Conservation (phyloP, 176 grass and related monocot genomes). For the Oryza brachyantha region DNA sequence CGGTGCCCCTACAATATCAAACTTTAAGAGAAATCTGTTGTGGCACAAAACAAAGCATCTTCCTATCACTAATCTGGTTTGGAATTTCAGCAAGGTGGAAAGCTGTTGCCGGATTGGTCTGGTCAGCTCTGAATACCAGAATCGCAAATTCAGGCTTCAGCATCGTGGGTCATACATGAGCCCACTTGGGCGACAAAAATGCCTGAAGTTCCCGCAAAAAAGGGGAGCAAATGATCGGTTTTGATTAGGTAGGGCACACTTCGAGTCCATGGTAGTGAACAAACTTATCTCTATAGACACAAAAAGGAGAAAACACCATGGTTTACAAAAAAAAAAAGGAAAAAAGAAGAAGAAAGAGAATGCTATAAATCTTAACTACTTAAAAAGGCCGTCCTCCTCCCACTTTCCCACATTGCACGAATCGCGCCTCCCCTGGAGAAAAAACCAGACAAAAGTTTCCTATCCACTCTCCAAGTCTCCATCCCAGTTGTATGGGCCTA, state of each 20-base stretch:
- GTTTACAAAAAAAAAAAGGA: background rate
- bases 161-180: background rate
- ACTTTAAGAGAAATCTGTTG: background rate
- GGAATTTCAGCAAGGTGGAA: constrained; percentile 28
- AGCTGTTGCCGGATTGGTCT: constrained; percentile 10
- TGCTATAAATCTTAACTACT: background rate
- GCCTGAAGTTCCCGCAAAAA: background rate
- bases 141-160: constrained; percentile 31
- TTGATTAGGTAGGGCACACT: background rate
- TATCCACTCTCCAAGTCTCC: too few species aligned
- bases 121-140: constrained; percentile 29
- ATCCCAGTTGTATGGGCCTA: too few species aligned
- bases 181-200: background rate
- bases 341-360: background rate
- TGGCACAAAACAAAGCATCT: background rate
- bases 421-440: too few species aligned
- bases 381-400: too few species aligned
- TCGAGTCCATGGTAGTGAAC: constrained; percentile 9
- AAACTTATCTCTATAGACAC: background rate
- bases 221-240: background rate
- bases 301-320: background rate
- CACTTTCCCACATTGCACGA: too few species aligned
- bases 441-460: too few species aligned
- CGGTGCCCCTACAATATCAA: background rate
- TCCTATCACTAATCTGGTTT: constrained; percentile 3